Evolutionary conservation across 164 flowering plant species (phyloP).

Genomic region (Kalanchoe fedtschenkoi): DNA sequence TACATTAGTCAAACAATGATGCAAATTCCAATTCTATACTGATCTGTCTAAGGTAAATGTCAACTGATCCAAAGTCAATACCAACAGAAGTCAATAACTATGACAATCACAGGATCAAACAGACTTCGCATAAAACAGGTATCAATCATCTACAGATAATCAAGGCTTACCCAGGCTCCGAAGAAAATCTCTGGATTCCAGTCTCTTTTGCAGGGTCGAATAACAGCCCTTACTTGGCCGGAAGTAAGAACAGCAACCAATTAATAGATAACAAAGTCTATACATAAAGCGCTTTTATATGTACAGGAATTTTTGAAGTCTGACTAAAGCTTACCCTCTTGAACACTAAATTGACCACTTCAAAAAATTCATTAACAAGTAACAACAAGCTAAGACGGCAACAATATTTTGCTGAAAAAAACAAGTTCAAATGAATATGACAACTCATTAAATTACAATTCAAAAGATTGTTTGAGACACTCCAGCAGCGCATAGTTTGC

Average conservation of each 20-base stretch:
- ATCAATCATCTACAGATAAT: background rate
- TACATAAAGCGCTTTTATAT: background rate
- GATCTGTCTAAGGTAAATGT: background rate
- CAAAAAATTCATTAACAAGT: background rate
- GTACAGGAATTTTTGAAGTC: background rate
- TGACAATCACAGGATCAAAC: background rate
- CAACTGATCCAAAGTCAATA: conserved; percentile 3
- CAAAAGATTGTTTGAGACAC: background rate
- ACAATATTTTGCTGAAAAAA: background rate
- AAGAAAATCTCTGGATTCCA: background rate
- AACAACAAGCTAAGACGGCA: background rate
- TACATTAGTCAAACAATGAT: background rate
- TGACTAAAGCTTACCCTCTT: background rate
- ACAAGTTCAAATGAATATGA: background rate
- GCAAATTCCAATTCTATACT: background rate
- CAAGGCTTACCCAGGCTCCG: background rate
- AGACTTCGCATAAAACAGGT: background rate
- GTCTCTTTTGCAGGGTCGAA: background rate
- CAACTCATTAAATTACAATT: background rate
- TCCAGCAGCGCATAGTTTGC: background rate
- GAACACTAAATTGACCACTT: background rate
- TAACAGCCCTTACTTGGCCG: background rate
- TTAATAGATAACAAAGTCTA: background rate
- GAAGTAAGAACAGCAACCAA: background rate
- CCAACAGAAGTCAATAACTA: background rate